Evolutionary conservation across 352 stramenopile genomes (phyloP).

Genomic region (Aphanomyces invadans): DNA sequence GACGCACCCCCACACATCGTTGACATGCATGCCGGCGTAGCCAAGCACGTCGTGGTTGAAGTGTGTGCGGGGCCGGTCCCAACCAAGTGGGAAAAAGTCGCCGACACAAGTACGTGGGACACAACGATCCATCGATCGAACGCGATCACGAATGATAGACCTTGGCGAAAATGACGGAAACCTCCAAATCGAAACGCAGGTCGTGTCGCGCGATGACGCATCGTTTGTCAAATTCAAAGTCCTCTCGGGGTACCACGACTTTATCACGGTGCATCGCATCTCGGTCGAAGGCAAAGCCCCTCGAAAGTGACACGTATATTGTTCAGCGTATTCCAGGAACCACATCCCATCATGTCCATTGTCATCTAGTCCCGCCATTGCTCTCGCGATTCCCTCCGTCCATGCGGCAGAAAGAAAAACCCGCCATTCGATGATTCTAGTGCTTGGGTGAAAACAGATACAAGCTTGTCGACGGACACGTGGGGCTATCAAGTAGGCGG

Average conservation of each 20-base stretch:
- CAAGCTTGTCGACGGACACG: too few relatives aligned
- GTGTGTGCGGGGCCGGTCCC: constrained; percentile 55
- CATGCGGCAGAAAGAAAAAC: too few relatives aligned
- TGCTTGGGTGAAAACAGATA: too few relatives aligned
- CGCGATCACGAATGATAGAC: constrained; percentile 33
- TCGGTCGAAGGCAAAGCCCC: constrained; percentile 54
- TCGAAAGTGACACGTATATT: constrained; percentile 8
- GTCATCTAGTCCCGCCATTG: too few relatives aligned
- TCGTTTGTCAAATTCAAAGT: constrained; percentile 83
- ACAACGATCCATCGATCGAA: not conserved
- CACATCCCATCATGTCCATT: too few relatives aligned
- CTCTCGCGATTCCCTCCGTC: too few relatives aligned
- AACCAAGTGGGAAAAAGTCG: constrained; percentile 76
- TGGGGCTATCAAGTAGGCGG: too few relatives aligned
- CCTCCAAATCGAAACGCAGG: constrained; percentile 70
- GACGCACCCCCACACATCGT: not conserved
- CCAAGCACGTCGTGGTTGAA: constrained; percentile 65
- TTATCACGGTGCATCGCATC: constrained; percentile 64
- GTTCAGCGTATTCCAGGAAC: too few relatives aligned
- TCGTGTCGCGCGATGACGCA: constrained; percentile 55
- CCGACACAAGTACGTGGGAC: constrained; percentile 45
- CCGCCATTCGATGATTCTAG: too few relatives aligned
- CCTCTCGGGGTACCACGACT: constrained; percentile 74
- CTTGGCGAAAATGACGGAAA: constrained; percentile 74
- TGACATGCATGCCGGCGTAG: not conserved